Evolutionary conservation across 139 green algal genomes (phyloP), one percentile per base, ranked within the genome.

Genomic region (Spirogloea muscicola): DNA sequence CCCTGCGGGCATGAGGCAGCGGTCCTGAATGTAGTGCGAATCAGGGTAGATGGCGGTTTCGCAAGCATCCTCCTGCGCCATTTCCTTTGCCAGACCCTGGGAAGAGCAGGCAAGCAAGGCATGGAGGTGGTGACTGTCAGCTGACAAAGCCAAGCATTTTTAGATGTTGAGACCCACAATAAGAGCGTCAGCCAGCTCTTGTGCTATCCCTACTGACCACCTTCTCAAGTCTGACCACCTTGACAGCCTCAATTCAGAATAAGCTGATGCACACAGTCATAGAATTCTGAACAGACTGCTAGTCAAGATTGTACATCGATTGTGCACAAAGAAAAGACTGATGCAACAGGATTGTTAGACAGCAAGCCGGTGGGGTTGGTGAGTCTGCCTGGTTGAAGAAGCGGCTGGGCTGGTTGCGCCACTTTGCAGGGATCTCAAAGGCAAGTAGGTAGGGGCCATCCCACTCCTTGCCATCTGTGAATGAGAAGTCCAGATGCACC

Each of bases 351-450:
- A n/a, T n/a, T n/a, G n/a, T n/a, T n/a, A n/a, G n/a, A n/a, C n/a
- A n/a, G n/a, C n/a, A n/a, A n/a, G n/a, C n/a, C n/a, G n/a, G n/a
- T n/a, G n/a, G n/a, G n/a, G n/a, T n/a, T n/a, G n/a, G n/a, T n/a
- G n/a, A n/a, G n/a, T n/a, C n/a, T n/a, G n/a, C 73, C 73, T 84
- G 41, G n/a, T 83, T 81, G n/a, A 83, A 83, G 61, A 83, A 84
- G 25, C 43, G 57, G 29, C 34, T 43, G 39, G 75, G 74, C 59
- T 86, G 27, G 21, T 72, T 72, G 10, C 38, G 39, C 25, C 34
- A 79, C 40, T 74, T 37, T 0, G 44, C 13, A 0, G 77, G 76
- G 0, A 83, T 59, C 40, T 73, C 59, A 58, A 84, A 64, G 39
- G 72, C 57, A 6, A 82, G 16, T 0, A 37, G 39, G 13, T 82